Base-by-base conservation (phyloP, 371 early-diverging fungal species). In the Mucor irregularis region DNA sequence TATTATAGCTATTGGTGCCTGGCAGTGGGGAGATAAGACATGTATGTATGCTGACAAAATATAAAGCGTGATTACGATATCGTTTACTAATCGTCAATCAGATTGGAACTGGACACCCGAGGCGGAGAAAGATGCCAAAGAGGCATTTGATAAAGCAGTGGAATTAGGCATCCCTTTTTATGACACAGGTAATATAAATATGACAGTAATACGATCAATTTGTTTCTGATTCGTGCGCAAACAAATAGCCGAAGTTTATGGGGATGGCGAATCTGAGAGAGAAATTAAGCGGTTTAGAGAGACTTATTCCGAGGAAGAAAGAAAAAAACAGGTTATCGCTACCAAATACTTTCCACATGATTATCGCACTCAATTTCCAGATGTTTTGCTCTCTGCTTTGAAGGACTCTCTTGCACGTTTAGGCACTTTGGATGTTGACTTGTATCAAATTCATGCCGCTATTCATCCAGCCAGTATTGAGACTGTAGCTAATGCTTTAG, bases 401-500 rank as follows among this genome's bases (percentile, higher is more conserved):
- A 69, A 74, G 17, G 83, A 67, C 17, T 84, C 81, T 2, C 67
- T 87, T 40, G 73, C 76, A 30, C 68, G 83, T 16, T 64, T 88
- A 21, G 81, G 80, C 24, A 62, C 73, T 10, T 71, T 82, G 19
- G 78, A 80, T 29, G 60, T 82, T 3, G 88, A 89, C 48, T 74
- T 89, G n/a, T 88, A 85, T 56, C 82, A 90, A 56, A 86, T 90
- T 47, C 91, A 90, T 68, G 87, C 85, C 45, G 86, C 91, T 4
- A 74, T 84, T 10, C 82, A 80, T 45, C 58, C 75, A 9, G 76
- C 62, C 11, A 62, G 66, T 13, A 69, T 81, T 21, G 76, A 80
- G 44, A 73, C 74, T 24, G 9, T 22, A 77, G 83, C 71, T 3
- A 61, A 78, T 38, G 76, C 78, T 11, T 66, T 82, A 9, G 75